A percentile compares a stretch with the other conserved stretches of the same genome.
Conservation (phyloP, 257 asterid genomes). For the Apocynum venetum region DNA sequence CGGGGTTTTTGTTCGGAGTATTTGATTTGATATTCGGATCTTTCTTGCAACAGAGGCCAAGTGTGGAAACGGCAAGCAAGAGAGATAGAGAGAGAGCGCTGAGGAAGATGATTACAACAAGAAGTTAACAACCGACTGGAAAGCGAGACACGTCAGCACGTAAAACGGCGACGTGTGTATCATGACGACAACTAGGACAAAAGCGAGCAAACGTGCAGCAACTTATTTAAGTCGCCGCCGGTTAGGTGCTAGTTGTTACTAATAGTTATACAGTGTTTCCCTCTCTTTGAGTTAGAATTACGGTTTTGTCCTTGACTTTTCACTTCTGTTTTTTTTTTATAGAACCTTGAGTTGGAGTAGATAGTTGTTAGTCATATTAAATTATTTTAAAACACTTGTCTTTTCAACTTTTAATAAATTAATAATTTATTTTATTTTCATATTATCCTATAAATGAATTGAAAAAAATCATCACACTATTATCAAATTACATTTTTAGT, state of each 20-base stretch:
- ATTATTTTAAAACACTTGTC: no score
- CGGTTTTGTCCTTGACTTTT: background rate
- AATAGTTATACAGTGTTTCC: background rate
- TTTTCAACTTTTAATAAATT: no score
- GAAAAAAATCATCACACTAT: no score
- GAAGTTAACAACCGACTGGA: conserved; percentile 10
- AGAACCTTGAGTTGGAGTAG: no score
- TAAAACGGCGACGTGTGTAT: conserved; percentile 22
- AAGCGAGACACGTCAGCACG: conserved; percentile 12
- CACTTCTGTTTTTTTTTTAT: no score
- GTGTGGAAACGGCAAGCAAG: background rate
- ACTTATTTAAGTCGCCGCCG: background rate
- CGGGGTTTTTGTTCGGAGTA: background rate
- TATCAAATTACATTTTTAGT: no score
- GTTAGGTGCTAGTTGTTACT: background rate
- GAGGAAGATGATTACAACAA: background rate
- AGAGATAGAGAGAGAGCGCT: background rate
- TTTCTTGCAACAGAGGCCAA: background rate
- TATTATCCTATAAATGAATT: no score
- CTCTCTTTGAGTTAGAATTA: background rate
- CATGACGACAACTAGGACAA: background rate
- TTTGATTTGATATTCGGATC: background rate
- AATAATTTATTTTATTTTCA: no score
- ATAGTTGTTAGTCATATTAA: no score
- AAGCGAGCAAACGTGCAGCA: background rate